Conservation (phyloP, 306 rosid genomes). For the Fragaria ananassa region DNA sequence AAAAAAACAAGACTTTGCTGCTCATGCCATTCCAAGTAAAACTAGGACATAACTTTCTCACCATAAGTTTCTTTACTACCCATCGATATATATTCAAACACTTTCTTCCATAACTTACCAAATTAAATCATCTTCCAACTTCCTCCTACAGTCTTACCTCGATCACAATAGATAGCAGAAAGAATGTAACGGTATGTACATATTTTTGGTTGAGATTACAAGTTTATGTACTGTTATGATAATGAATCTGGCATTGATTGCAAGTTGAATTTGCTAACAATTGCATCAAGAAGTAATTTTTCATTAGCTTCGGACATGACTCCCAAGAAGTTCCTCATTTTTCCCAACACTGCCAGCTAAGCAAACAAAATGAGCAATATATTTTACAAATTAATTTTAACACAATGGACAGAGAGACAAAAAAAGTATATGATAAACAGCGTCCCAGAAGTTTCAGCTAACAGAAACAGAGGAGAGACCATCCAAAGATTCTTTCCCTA, state of each 20-base stretch:
- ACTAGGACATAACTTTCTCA: too few species aligned
- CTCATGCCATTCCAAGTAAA: too few species aligned
- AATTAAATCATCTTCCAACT: too few species aligned
- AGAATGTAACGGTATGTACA: too few species aligned
- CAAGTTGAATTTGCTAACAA: conserved; percentile 46
- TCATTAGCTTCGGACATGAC: conserved; percentile 75
- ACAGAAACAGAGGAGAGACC: not conserved
- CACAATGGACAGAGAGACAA: conserved; percentile 3
- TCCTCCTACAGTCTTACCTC: too few species aligned
- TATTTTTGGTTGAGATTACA: too few species aligned
- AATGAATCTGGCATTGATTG: conserved; percentile 3
- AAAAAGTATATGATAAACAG: not conserved
- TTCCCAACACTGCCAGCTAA: conserved; percentile 40
- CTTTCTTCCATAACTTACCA: too few species aligned
- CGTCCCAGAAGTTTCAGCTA: not conserved
- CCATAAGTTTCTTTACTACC: too few species aligned
- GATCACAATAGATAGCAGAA: too few species aligned
- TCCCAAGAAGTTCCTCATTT: conserved; percentile 57
- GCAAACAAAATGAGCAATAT: conserved; percentile 12
- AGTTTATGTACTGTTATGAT: too few species aligned
- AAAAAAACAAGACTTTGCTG: too few species aligned
- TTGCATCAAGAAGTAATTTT: conserved; percentile 48
- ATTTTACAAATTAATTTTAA: not conserved
- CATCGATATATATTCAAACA: too few species aligned
- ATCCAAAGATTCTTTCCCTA: not conserved